These are phyloP conservation scores for Colletotrichum viniferum DNA, from an alignment of 2,329 filamentous ascomycete genomes.

Conservation along the genomic window DNA sequence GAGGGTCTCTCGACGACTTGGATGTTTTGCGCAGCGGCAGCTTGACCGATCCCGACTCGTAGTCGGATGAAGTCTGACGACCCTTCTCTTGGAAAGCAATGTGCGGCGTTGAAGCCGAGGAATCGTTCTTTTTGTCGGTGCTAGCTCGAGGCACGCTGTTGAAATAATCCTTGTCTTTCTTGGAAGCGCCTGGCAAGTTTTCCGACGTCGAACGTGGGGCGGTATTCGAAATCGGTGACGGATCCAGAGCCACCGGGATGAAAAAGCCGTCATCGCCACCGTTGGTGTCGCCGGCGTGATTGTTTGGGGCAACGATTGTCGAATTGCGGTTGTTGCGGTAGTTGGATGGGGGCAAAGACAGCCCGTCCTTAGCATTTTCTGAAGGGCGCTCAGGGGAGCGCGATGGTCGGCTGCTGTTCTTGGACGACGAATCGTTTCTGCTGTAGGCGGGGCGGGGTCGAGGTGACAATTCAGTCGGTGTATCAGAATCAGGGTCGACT, in stretches of 20 bases:
- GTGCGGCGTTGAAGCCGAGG: constrained; percentile 73
- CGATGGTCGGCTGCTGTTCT: constrained; percentile 56
- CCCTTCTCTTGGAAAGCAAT: constrained; percentile 90
- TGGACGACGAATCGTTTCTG: constrained; percentile 59
- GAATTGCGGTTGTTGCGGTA: constrained; percentile 83
- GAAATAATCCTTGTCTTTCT: constrained; percentile 67
- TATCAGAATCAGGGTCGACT: constrained; percentile 62
- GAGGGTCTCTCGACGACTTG: constrained; percentile 41
- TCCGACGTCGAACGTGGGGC: constrained; percentile 61
- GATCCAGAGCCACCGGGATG: constrained; percentile 77
- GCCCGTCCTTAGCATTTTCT: constrained; percentile 52
- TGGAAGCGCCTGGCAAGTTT: constrained; percentile 45
- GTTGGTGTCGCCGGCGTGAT: constrained; percentile 40
- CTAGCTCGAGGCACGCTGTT: constrained; percentile 43
- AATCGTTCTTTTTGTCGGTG: constrained; percentile 52
- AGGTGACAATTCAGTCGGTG: constrained; percentile 72
- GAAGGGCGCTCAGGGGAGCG: constrained; percentile 58
- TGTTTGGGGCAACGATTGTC: constrained; percentile 56
- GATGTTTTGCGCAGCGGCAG: constrained; percentile 52
- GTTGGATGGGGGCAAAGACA: constrained; percentile 74
- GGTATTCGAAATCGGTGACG: constrained; percentile 61
- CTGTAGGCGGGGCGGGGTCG: constrained; percentile 57
- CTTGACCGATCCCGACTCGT: constrained; percentile 52
- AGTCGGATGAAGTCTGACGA: constrained; percentile 66
- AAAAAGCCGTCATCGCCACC: constrained; percentile 69